Percentiles rank a stretch among this genome's conserved stretches.
These are phyloP conservation scores for Pseudogymnoascus sp. DNA, from an alignment of 2,329 filamentous ascomycete species.

Conservation along the genomic window DNA sequence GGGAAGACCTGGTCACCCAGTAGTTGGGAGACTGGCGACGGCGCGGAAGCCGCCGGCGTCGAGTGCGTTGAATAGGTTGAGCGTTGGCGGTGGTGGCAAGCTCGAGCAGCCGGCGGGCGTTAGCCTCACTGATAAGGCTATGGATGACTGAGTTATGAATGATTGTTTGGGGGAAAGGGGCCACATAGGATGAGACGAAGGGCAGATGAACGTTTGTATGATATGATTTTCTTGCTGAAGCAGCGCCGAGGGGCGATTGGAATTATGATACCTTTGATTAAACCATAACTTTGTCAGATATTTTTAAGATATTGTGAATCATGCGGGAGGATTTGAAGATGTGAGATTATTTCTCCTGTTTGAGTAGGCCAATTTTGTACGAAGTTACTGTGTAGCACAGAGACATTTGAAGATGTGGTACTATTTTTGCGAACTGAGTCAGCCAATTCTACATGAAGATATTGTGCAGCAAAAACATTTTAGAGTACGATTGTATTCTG, in stretches of 20 bases:
- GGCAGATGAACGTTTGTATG: constrained; percentile 3
- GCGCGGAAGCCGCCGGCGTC: constrained; percentile 30
- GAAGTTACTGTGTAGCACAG: not conserved
- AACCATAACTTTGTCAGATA: not conserved
- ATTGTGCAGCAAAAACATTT: not conserved
- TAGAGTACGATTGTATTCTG: not conserved
- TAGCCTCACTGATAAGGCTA: constrained; percentile 67
- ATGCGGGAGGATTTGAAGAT: not conserved
- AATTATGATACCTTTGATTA: constrained; percentile 10
- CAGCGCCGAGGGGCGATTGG: not conserved
- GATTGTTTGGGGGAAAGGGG: not conserved
- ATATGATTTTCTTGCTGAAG: not conserved
- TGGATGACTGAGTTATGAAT: constrained; percentile 55
- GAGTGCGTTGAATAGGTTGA: constrained; percentile 26
- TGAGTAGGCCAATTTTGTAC: not conserved
- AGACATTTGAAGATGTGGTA: not conserved
- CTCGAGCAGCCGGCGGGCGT: constrained; percentile 47
- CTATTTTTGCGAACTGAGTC: not conserved
- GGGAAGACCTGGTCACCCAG: constrained; percentile 47
- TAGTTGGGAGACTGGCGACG: constrained; percentile 42
- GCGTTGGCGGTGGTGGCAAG: constrained; percentile 26
- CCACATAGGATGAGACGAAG: not conserved
- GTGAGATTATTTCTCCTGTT: not conserved
- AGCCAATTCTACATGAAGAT: not conserved
- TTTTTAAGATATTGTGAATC: not conserved